These are phyloP conservation scores for Trematosphaeria pertusa DNA, from an alignment of 2,329 filamentous ascomycete genomes.

Conservation along the genomic window DNA sequence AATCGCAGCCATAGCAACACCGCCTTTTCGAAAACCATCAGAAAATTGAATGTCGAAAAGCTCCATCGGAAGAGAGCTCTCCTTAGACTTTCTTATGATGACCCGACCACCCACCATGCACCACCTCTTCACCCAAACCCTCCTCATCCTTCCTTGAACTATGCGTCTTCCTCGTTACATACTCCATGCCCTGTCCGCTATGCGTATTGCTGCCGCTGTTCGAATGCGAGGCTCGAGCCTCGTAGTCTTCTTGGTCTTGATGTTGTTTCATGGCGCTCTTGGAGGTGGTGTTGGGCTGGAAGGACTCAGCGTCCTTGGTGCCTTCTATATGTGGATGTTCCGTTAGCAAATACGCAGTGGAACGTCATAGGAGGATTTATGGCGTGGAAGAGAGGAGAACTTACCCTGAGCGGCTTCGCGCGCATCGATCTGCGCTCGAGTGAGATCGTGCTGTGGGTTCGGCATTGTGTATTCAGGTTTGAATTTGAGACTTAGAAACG, in stretches of 20 bases:
- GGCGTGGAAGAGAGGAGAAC: too few species aligned
- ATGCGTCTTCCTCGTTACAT: slow-evolving; percentile 2
- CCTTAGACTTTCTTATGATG: too few species aligned
- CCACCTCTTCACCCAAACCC: not conserved
- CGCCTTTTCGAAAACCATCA: too few species aligned
- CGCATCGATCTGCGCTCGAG: not conserved
- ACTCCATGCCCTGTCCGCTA: slow-evolving; percentile 1
- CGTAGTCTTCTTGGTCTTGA: slow-evolving; percentile 3
- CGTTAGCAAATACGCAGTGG: too few species aligned
- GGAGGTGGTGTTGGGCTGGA: not conserved
- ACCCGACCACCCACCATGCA: not conserved
- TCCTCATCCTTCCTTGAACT: not conserved
- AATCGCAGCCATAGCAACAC: too few species aligned
- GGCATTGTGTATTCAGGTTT: not conserved
- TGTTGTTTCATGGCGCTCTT: not conserved
- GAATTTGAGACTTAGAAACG: too few species aligned
- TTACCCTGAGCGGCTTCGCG: not conserved
- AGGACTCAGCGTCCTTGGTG: not conserved
- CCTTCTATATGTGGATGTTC: too few species aligned
- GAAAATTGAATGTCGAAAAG: too few species aligned
- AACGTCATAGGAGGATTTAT: too few species aligned
- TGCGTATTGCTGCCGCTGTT: slow-evolving; percentile 8
- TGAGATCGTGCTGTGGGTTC: slow-evolving; percentile 1
- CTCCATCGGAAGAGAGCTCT: too few species aligned
- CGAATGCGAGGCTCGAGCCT: not conserved